Base-by-base conservation (phyloP, 2,329 filamentous ascomycete genomes). In the Alternaria sp. region DNA sequence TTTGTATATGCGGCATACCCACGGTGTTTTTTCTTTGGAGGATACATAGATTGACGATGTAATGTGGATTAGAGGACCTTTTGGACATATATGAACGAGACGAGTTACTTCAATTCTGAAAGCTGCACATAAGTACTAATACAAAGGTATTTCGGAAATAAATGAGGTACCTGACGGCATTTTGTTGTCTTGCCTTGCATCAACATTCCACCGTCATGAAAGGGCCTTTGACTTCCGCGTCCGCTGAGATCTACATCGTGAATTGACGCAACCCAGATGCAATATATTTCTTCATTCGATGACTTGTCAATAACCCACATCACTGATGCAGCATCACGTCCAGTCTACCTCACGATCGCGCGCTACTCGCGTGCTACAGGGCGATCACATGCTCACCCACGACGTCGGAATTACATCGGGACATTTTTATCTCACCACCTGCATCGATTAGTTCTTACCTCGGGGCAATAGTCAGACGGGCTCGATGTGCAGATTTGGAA, bases 321-420 rank as follows among this genome's bases (percentile, higher is more conserved):
- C 37, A 41, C 37, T 41, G 5, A 53, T 18, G 20, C 20, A 8
- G 30, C 20, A 25, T 53, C 30, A 9, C 49, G 20, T 23, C 49
- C 49, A 37, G 30, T 41, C 21, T 53, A 41, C 49, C 21, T 23
- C 49, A 23, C 23, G 20, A 12, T 53, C 15, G 49, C 30, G 23
- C 49, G 49, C 49, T 53, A 53, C 30, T 18, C 49, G 49, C 14
- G 49, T 18, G 37, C 28, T 56, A 21, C 12, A 21, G 1, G 43
- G 10, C 54, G 54, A 47, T 49, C 60, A 54, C 55, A 59, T 58
- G 55, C n/a, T 54, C 30, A 55, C 21, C 43, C 41, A 56, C 47
- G 6, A 30, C 12, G 30, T 53, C 41, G 57, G 30, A 15, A 18
- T 18, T 41, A 41, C 37, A 41, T 41, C 37, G 37, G 37, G 37